Conservation (phyloP, 2,329 filamentous ascomycete species). For the Venturiaceae sp. region DNA sequence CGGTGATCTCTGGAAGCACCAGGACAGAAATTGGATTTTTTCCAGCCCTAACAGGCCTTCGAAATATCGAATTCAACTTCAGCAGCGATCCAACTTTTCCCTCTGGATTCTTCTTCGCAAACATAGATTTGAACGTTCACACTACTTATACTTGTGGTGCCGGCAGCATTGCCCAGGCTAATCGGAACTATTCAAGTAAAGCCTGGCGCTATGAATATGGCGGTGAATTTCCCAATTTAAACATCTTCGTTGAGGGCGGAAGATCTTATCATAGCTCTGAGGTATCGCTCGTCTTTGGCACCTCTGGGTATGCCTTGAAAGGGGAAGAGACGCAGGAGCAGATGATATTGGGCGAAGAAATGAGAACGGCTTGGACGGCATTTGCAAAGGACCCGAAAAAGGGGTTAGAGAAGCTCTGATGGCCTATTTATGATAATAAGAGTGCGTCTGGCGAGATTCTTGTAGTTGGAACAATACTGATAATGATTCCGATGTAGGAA, state of each 20-base stretch:
- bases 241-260: constrained; percentile 11
- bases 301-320: neutral
- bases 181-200: neutral
- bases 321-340: neutral
- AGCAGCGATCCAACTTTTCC: too few species aligned
- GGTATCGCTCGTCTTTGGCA: constrained; percentile 6
- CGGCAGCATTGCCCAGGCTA: neutral
- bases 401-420: constrained; percentile 21
- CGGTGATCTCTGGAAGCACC: neutral
- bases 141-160: too few species aligned
- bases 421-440: constrained; percentile 22
- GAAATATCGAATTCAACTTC: too few species aligned
- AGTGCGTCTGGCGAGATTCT: constrained; percentile 5
- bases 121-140: too few species aligned
- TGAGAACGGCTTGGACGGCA: constrained; percentile 26
- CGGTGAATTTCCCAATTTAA: constrained; percentile 24
- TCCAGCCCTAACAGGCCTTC: too few species aligned
- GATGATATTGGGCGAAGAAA: constrained; percentile 10
- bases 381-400: constrained; percentile 23
- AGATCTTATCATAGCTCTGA: constrained; percentile 22
- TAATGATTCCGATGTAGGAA: too few species aligned
- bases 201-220: constrained; percentile 27
- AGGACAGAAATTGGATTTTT: constrained; percentile 5
- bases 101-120: too few species aligned
- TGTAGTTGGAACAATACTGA: too few species aligned